These are phyloP conservation scores for Fusarium pseudocircinatum DNA, from an alignment of 2,329 filamentous ascomycete species.

Conservation along the genomic window DNA sequence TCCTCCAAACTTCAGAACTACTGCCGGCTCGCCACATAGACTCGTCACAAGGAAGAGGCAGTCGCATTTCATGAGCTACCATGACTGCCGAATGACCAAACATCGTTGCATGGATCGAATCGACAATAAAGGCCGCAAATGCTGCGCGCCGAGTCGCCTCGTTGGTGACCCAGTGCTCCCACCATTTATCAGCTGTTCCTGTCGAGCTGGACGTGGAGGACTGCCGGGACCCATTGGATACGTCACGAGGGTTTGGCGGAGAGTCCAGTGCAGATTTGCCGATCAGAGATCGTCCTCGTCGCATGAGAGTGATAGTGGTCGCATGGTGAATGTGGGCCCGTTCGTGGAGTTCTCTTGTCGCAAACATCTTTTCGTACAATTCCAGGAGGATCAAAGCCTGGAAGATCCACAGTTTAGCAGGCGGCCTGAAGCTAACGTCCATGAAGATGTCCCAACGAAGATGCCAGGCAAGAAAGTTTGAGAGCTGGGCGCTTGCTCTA, in stretches of 20 bases:
- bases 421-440: slow-evolving; percentile 87
- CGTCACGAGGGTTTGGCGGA: slow-evolving; percentile 77
- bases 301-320: slow-evolving; percentile 94
- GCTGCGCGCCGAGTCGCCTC: slow-evolving; percentile 90
- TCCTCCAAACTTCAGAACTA: slow-evolving; percentile 83
- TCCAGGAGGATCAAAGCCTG: slow-evolving; percentile 90
- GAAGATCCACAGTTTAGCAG: slow-evolving; percentile 95
- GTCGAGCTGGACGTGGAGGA: slow-evolving; percentile 69
- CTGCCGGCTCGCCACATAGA: slow-evolving; percentile 90
- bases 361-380: slow-evolving; percentile 98
- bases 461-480: slow-evolving; percentile 92
- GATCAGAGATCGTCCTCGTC: slow-evolving; percentile 88
- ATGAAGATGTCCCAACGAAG: slow-evolving; percentile 97
- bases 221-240: slow-evolving; percentile 64
- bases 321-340: slow-evolving; percentile 96
- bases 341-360: slow-evolving; percentile 89
- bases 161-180: slow-evolving; percentile 95
- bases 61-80: slow-evolving; percentile 94
- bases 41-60: slow-evolving; percentile 93
- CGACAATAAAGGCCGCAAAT: slow-evolving; percentile 93
- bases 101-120: slow-evolving; percentile 97
- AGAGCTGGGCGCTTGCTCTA: slow-evolving; percentile 80
- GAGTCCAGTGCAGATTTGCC: slow-evolving; percentile 87
- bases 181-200: slow-evolving; percentile 86
- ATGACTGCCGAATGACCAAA: slow-evolving; percentile 97